Evolutionary conservation across 768 basidiomycete species (phyloP), one percentile per base, ranked within the genome.

Genomic region (Harrya chromipes): DNA sequence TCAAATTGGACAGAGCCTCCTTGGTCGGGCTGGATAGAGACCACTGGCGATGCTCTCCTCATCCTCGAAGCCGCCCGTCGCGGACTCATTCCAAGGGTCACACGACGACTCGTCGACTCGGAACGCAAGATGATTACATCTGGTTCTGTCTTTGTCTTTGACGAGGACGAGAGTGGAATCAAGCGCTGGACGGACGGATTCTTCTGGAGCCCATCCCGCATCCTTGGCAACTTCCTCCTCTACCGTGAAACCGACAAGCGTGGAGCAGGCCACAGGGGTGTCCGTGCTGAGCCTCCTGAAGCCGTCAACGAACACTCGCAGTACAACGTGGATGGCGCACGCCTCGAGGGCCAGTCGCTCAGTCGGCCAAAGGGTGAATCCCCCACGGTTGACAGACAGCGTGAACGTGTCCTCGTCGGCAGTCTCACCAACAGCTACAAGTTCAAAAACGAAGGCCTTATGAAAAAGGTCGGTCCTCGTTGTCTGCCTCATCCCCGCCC

Each of bases 171-270:
- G 71, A 92, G 90, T 62, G 93, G 94, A 23, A 98, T 98, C 74
- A 95, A 94, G 73, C 80, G 94, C 38, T 97, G 94, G 90, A 98
- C 94, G 2, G 94, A 98, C 70, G 93, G 94, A n/a, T 85, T 90
- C 65, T 87, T 88, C 65, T 97, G 94, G 94, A 90, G 87, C 57
- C 94, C 94, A 0, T 88, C 85, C 56, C 77, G 94, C 50, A 97
- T 97, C 23, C 73, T 97, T 50, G 91, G 91, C 60, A 97, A 97
- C 68, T 98, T 97, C 64, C 74, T 98, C 61, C 83, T 95, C 54
- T 97, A 97, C 71, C 86, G 94, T 55, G 91, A 97, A 72, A 92
- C 90, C 6, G 91, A 94, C 68, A 92, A 91, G 70, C 75, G 84
- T 44, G 84, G 84, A 17, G 75, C 80, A 14, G 80, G 83, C 14